Evolutionary conservation across 2,329 filamentous ascomycete species (phyloP), one percentile per base, ranked within the genome.

Genomic region (Myriangium duriaei): DNA sequence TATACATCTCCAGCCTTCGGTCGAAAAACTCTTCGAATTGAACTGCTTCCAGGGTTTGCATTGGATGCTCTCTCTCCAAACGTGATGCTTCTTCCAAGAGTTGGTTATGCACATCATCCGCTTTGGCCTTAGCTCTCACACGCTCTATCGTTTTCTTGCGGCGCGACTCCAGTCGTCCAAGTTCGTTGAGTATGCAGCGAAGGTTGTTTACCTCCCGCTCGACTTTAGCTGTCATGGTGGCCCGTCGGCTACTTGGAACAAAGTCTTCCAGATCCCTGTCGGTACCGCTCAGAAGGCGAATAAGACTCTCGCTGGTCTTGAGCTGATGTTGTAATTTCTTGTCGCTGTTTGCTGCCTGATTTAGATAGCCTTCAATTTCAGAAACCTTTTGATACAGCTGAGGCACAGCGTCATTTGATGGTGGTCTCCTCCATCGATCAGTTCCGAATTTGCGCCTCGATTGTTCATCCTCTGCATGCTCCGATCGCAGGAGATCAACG

Each of bases 11-110:
- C 2, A 98, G 71, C 1, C 86, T 76, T 47, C 77, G 71, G 50
- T 93, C 84, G 47, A 96, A 95, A 32, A 96, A 80, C 37, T 77
- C 74, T 51, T 98, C 91, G 52, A 98, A 96, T 51, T 95, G 86
- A 2, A 82, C 81, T 0, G 88, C 79, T 35, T 85, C 81, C 36
- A 98, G 80, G 9, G 77, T 74, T 26, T 87, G 86, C 60, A 82
- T 82, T 0, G 86, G 83, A 45, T 85, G 88, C 42, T 82, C 79
- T 32, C 87, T 76, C 61, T 96, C 91, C 10, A 96, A 67, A 6
- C 86, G 76, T 24, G 81, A 79, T 2, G 87, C 79, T 65, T 96
- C 87, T 34, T 73, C 72, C 14, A 94, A 67, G 3, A 98, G 79
- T 34, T 86, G 83, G 0, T 75, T 72, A 51, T 86, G 70, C 49